Conservation (phyloP, 2,329 filamentous ascomycete species). For the Colletotrichum falcatum region DNA sequence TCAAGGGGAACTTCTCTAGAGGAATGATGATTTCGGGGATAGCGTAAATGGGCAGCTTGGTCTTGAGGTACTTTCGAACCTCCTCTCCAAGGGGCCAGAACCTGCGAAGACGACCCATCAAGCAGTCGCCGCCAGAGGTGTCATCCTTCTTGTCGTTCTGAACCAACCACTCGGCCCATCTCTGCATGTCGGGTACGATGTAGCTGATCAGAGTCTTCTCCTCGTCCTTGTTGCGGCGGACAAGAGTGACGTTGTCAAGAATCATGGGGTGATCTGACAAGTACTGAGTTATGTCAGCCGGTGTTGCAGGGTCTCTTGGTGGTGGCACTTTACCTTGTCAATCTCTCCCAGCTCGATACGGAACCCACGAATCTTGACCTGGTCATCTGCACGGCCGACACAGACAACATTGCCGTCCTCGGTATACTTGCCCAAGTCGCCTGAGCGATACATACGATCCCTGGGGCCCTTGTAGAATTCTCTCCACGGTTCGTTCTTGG, state of each 20-base stretch:
- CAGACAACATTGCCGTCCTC: slow-evolving; percentile 75
- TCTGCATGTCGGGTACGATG: slow-evolving; percentile 74
- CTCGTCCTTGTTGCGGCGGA: slow-evolving; percentile 85
- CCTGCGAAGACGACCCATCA: slow-evolving; percentile 5
- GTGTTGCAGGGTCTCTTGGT: background rate
- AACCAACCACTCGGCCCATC: slow-evolving; percentile 44
- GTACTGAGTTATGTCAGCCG: slow-evolving; percentile 24
- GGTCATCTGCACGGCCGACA: slow-evolving; percentile 82
- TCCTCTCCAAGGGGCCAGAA: slow-evolving; percentile 56
- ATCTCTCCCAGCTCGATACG: slow-evolving; percentile 96
- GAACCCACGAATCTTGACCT: slow-evolving; percentile 97
- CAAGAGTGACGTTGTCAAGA: slow-evolving; percentile 66
- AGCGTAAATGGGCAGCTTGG: slow-evolving; percentile 68
- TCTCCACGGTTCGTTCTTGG: slow-evolving; percentile 76
- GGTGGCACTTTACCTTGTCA: slow-evolving; percentile 57
- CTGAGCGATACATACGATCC: slow-evolving; percentile 88
- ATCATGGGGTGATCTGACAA: slow-evolving; percentile 10
- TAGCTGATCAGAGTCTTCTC: slow-evolving; percentile 91
- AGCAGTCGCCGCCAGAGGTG: background rate
- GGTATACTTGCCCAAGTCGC: slow-evolving; percentile 84
- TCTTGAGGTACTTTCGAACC: slow-evolving; percentile 74
- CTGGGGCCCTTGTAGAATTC: slow-evolving; percentile 82
- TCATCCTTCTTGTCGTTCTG: slow-evolving; percentile 59
- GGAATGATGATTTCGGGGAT: slow-evolving; percentile 19
- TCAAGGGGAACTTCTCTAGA: slow-evolving; percentile 70